Conservation (phyloP, 2,329 filamentous ascomycete genomes). For the Fusarium kyushuense region DNA sequence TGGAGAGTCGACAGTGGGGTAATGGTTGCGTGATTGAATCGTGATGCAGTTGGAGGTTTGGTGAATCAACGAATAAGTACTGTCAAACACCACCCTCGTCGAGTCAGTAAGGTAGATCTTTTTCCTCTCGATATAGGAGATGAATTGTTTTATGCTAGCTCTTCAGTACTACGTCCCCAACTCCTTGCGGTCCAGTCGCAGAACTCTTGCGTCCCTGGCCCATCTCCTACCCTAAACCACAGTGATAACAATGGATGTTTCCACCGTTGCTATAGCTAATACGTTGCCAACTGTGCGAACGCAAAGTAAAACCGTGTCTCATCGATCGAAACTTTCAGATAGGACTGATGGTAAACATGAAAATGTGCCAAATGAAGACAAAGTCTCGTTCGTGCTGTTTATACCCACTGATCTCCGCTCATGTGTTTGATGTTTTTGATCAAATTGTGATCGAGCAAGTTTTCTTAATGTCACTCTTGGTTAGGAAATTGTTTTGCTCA, state of each 20-base stretch:
- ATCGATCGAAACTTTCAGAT: accelerated
- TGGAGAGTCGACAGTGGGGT: neutral
- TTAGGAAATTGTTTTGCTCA: accelerated
- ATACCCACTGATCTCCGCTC: no score
- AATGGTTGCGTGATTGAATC: neutral
- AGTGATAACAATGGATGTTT: neutral
- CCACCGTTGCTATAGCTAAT: neutral
- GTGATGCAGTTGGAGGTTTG: neutral
- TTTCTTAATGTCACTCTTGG: no score
- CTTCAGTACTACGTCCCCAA: no score
- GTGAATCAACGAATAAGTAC: no score
- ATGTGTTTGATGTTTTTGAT: no score
- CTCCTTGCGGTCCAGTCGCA: neutral
- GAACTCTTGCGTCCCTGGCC: neutral
- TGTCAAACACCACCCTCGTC: no score
- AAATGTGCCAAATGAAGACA: no score
- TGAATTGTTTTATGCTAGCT: neutral
- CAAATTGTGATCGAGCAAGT: no score
- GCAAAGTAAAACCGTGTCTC: neutral
- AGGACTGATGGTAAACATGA: no score
- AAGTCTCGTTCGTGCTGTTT: neutral
- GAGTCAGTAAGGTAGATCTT: neutral
- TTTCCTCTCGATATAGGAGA: neutral
- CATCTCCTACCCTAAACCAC: neutral
- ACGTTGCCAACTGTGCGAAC: neutral